phyloP scores from a whole-genome alignment of 495 filamentous ascomycete species.

The Penicillium nucicola region DNA sequence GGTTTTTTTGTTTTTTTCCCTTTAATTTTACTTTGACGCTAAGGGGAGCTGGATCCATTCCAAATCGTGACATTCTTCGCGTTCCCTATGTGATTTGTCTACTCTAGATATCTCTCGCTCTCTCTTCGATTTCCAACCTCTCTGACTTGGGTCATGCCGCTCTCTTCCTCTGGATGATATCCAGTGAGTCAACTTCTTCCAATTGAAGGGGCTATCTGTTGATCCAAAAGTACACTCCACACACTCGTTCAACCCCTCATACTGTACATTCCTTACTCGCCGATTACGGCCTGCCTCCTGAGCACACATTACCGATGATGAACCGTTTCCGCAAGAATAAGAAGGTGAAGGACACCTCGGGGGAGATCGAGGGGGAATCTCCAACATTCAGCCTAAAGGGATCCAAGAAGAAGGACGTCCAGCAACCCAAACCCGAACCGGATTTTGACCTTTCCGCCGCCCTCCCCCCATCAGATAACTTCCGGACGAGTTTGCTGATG shows the following conservation, averaged over 20 bases:
- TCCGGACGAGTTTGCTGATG: slow-evolving; percentile 97
- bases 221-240: slow-evolving; percentile 1
- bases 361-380: slow-evolving; percentile 14
- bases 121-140: not conserved
- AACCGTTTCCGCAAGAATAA: slow-evolving; percentile 72
- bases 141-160: slow-evolving; percentile 20
- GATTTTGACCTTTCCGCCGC: slow-evolving; percentile 70
- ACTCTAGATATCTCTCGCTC: not conserved
- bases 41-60: slow-evolving; percentile 9
- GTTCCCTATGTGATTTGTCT: slow-evolving; percentile 20
- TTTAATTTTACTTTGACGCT: slow-evolving; percentile 11
- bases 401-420: slow-evolving; percentile 53
- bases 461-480: slow-evolving; percentile 81
- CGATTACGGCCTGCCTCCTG: not conserved
- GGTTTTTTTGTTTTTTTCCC: too few species aligned
- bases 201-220: slow-evolving; percentile 1
- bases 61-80: slow-evolving; percentile 10
- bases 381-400: slow-evolving; percentile 35
- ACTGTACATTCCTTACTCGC: not conserved
- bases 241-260: not conserved
- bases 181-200: slow-evolving; percentile 10
- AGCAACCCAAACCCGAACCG: slow-evolving; percentile 49
- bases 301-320: slow-evolving; percentile 42
- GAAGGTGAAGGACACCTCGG: slow-evolving; percentile 46
- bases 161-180: slow-evolving; percentile 18